Base-by-base conservation (phyloP, 2,329 filamentous ascomycete genomes). In the Fusarium beomiforme region DNA sequence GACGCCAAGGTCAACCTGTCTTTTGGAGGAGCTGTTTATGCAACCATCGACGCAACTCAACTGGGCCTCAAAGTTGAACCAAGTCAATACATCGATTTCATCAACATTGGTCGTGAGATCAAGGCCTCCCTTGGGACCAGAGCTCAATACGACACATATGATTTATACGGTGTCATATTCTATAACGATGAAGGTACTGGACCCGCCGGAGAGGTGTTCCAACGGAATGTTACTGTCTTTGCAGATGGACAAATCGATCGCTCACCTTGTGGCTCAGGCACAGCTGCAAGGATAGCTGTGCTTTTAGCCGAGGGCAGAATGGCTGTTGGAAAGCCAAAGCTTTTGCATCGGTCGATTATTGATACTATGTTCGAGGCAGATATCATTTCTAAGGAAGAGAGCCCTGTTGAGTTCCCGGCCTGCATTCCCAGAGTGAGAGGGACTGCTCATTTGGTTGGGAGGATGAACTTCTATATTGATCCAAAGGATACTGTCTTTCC, bases 171-270 rank as follows among this genome's bases (percentile, higher is more conserved):
- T 0, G 47, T 74, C 5, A 67, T 73, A 3, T 74, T 73, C 8
- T 74, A 59, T 11, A 70, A 59, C 1, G 71, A 73, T 2, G 55
- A 59, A 8, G 51, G 19, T 0, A 26, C 31, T 6, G 58, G n/a
- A 8, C 17, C 17, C 2, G 14, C 24, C 3, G 57, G 8, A 6
- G 33, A 61, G 0, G 19, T 64, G 3, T 34, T 24, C 5, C 74
- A 77, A 19, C 59, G 58, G 7, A 77, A 76, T 12, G 69, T 77
- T 8, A 73, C 71, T 1, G 51, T 77, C 17, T 77, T 77, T 53
- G 75, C 75, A 3, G 74, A 77, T 29, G 75, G 75, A 0, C 74
- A 77, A 13, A 72, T 77, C 6, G 75, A 77, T 23, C 74, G 73
- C 6, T 76, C 75, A 2, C 75, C 75, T 0, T 77, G 74, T 31